Evolutionary conservation across 257 asterid species (phyloP).

Genomic region (Ehretia macrophylla): DNA sequence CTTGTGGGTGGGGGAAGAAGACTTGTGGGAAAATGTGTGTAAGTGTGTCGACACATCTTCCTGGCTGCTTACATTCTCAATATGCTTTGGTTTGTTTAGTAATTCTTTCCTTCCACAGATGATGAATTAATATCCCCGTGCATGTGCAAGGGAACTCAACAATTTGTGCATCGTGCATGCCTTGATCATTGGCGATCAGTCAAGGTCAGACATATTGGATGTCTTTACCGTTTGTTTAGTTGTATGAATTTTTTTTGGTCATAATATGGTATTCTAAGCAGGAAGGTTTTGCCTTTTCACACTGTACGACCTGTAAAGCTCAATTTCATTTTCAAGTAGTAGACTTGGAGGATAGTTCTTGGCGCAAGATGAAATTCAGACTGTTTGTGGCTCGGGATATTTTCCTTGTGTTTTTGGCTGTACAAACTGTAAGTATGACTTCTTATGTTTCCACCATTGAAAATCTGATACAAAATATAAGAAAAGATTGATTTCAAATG

Average conservation of each 20-base stretch:
- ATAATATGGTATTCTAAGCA: conserved; percentile 7
- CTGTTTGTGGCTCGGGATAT: conserved; percentile 55
- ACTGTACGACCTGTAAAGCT: conserved; percentile 60
- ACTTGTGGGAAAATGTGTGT: too few relatives aligned
- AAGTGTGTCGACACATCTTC: too few relatives aligned
- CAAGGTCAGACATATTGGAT: conserved; percentile 27
- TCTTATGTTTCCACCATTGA: neutral
- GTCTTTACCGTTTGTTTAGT: neutral
- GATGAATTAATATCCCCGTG: conserved; percentile 54
- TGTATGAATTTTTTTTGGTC: neutral
- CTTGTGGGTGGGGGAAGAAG: too few relatives aligned
- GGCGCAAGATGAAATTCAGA: conserved; percentile 48
- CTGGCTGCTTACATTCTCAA: too few relatives aligned
- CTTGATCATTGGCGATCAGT: conserved; percentile 66
- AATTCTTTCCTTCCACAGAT: conserved; percentile 14
- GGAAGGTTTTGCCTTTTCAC: conserved; percentile 65
- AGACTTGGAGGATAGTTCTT: conserved; percentile 35
- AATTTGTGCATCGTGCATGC: conserved; percentile 56
- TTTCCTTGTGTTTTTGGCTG: conserved; percentile 47
- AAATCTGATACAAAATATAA: conserved; percentile 4
- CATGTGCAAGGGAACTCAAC: conserved; percentile 67
- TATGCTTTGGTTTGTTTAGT: too few relatives aligned
- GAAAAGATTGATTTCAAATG: too few relatives aligned
- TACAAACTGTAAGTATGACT: conserved; percentile 42
- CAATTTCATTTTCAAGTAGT: conserved; percentile 47